Conservation (phyloP, 768 basidiomycete genomes). For the Lentinula guzmanii region DNA sequence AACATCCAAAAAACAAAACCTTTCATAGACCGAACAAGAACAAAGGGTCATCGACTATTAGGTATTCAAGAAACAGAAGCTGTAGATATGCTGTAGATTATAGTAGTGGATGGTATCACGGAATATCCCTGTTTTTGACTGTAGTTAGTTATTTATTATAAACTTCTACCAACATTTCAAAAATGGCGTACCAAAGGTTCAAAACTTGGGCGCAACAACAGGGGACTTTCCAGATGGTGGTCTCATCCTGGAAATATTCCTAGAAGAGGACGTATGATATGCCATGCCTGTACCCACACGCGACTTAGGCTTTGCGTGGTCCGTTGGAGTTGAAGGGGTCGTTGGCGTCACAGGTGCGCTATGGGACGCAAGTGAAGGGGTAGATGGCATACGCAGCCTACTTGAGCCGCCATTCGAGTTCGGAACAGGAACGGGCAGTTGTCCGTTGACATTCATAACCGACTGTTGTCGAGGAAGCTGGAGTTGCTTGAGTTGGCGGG, state of each 20-base stretch:
- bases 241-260: neutral
- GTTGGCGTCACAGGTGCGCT: slow-evolving; percentile 1
- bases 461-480: slow-evolving; percentile 22
- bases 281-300: slow-evolving; percentile 68
- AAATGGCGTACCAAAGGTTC: neutral
- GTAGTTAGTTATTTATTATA: neutral
- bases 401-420: slow-evolving; percentile 2
- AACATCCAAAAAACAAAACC: neutral
- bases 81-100: neutral
- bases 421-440: slow-evolving; percentile 30
- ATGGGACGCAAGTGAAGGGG: neutral
- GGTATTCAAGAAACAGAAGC: neutral
- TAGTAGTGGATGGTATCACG: neutral
- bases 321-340: neutral
- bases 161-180: neutral
- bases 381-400: neutral
- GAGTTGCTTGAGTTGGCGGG: slow-evolving; percentile 18
- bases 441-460: slow-evolving; percentile 17
- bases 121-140: neutral
- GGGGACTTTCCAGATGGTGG: neutral
- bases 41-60: neutral
- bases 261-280: slow-evolving; percentile 33
- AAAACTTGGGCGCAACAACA: neutral
- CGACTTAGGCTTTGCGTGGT: slow-evolving; percentile 35
- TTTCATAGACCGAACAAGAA: neutral